phyloP scores from a whole-genome alignment of 2,329 filamentous ascomycete species.

The Nemania serpens region DNA sequence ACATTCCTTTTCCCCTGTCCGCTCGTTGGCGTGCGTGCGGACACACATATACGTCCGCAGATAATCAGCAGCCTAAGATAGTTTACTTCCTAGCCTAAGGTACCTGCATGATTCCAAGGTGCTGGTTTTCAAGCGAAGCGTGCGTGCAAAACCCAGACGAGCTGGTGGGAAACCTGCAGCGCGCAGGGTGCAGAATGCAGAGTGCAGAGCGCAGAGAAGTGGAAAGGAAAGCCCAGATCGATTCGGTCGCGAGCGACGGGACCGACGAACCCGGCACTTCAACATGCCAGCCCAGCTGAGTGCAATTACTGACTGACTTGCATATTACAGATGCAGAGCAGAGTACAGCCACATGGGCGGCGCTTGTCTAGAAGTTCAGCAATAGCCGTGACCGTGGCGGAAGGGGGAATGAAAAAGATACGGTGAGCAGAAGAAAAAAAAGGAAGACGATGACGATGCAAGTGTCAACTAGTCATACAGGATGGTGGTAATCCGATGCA shows the following conservation, averaged over 20 bases:
- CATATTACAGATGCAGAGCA: background rate
- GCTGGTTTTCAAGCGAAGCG: background rate
- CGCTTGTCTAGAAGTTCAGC: background rate
- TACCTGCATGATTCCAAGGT: background rate
- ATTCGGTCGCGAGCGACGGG: constrained; percentile 5
- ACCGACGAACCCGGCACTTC: constrained; percentile 6
- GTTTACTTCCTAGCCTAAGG: background rate
- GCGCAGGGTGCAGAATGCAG: background rate
- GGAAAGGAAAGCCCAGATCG: background rate
- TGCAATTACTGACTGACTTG: too few species aligned
- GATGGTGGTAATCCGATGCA: constrained; percentile 39
- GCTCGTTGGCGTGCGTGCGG: background rate
- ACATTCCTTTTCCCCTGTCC: background rate
- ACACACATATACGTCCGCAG: background rate
- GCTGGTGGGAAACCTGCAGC: background rate
- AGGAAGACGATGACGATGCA: constrained; percentile 13
- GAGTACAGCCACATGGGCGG: background rate
- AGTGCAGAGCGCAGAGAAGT: background rate
- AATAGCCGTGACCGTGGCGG: background rate
- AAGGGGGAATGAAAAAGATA: background rate
- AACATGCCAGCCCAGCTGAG: background rate
- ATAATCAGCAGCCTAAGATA: background rate
- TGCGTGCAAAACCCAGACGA: background rate
- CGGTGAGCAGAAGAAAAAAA: background rate
- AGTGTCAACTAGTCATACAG: constrained; percentile 4